Base-by-base conservation (phyloP, 257 asterid species). In the Striga asiatica region DNA sequence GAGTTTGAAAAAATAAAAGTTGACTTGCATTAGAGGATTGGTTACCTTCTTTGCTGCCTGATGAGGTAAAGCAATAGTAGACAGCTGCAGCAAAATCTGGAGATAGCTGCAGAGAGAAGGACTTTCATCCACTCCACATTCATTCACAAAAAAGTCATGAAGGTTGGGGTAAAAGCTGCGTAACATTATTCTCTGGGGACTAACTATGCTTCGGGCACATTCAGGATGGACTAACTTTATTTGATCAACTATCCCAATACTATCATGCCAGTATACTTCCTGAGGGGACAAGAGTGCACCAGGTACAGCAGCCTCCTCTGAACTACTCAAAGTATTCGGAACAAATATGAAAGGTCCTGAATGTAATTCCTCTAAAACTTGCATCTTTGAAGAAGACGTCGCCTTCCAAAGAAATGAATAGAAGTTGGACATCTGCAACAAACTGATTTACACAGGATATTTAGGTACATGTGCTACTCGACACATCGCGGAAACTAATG, bases 261-360 rank as follows among this genome's bases (percentile, higher is more conserved):
- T 56, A 63, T 88, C 97, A 41, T 65, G 82, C 98, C 98, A 92
- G 57, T 71, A 84, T 35, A 92, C 94, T 51, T 84, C 95, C 63
- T 70, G 77, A 62, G 80, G 73, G 52, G 95, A 74, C 69, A 88
- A 59, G 45, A 92, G 71, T 7, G 65, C 63, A 73, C 98, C 98
- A 74, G 74, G 58, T 45, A 79, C 85, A 64, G 52, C 75, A 67
- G 85, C 85, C 55, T 73, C 93, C 56, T 52, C 71, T 19, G 76
- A 71, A 71, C 56, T 63, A 64, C 62, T 66, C 58, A 74, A 72
- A 52, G 73, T 45, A 60, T 54, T 46, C 2, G 98, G 98, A 59
- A 92, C 82, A 70, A 87, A 92, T 66, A 92, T 83, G 68, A 77
- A 92, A 67, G 94, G 88, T 48, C 83, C 93, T 29, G 70, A 61